Percentiles rank a stretch among this genome's conserved stretches.
These are phyloP conservation scores for Cercospora nicotianae DNA, from an alignment of 2,329 filamentous ascomycete genomes.

Conservation along the genomic window DNA sequence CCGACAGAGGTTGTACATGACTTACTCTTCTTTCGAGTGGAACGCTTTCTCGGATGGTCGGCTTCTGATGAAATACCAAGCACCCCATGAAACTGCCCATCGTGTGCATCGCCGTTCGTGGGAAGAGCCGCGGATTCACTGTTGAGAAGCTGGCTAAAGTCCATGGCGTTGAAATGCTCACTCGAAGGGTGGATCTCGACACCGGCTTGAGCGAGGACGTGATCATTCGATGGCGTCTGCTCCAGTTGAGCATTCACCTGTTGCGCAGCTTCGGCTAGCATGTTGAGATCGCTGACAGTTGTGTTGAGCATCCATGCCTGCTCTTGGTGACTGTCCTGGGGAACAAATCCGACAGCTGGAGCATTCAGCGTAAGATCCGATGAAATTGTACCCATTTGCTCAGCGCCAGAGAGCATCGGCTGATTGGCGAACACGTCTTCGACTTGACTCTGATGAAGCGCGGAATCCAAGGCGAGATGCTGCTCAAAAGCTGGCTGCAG, in stretches of 20 bases:
- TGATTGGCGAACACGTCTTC: neutral
- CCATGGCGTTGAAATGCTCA: conserved; percentile 2
- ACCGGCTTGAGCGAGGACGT: neutral
- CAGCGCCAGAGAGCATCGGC: neutral
- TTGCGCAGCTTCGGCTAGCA: conserved; percentile 3
- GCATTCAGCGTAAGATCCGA: neutral
- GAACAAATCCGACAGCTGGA: neutral
- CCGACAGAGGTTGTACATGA: neutral
- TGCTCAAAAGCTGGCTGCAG: neutral
- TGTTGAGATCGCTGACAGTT: conserved; percentile 2
- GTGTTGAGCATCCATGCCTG: conserved; percentile 7
- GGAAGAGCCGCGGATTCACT: neutral
- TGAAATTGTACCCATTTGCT: neutral
- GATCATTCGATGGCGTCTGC: neutral
- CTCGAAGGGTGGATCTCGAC: neutral
- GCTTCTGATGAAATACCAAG: neutral
- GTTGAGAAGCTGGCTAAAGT: conserved; percentile 11
- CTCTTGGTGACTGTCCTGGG: neutral
- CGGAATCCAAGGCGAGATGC: neutral
- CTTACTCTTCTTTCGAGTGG: neutral
- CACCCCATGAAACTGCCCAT: neutral
- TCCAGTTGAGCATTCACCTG: neutral
- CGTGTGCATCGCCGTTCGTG: neutral
- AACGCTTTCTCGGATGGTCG: neutral
- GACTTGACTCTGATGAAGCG: neutral